Conservation (phyloP, 345 rosid species). For the Citrus medica region DNA sequence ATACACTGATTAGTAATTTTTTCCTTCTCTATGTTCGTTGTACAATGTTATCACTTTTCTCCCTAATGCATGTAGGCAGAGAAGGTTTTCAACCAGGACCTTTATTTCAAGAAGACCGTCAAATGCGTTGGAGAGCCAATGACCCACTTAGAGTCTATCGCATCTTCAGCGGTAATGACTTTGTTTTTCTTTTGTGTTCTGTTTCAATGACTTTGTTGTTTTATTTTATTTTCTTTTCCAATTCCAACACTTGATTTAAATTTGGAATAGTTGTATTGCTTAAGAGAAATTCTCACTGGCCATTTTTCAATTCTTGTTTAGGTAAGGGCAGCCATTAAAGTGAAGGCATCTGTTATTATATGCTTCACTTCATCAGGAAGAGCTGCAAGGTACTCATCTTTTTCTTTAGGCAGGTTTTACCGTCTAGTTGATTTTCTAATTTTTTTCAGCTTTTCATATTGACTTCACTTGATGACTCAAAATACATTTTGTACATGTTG, state of each 20-base stretch:
- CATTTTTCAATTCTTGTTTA: constrained; percentile 24
- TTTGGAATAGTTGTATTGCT: neutral
- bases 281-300: neutral
- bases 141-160: constrained; percentile 93
- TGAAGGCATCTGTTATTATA: constrained; percentile 91
- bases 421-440: neutral
- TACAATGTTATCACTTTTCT: neutral
- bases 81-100: constrained; percentile 95
- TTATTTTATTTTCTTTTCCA: neutral
- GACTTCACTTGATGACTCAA: neutral
- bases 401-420: neutral
- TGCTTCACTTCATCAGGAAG: constrained; percentile 98
- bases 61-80: constrained; percentile 54
- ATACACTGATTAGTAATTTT: neutral
- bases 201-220: neutral
- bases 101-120: constrained; percentile 87
- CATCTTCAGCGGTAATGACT: constrained; percentile 83
- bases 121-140: constrained; percentile 97
- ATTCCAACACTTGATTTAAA: neutral
- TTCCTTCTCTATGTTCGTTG: neutral
- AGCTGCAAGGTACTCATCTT: constrained; percentile 74
- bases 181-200: neutral
- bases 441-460: neutral
- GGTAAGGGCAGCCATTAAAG: constrained; percentile 99
- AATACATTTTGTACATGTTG: constrained; percentile 2